phyloP scores from a whole-genome alignment of 441 rosid species.

The Gossypium schwendimanii region DNA sequence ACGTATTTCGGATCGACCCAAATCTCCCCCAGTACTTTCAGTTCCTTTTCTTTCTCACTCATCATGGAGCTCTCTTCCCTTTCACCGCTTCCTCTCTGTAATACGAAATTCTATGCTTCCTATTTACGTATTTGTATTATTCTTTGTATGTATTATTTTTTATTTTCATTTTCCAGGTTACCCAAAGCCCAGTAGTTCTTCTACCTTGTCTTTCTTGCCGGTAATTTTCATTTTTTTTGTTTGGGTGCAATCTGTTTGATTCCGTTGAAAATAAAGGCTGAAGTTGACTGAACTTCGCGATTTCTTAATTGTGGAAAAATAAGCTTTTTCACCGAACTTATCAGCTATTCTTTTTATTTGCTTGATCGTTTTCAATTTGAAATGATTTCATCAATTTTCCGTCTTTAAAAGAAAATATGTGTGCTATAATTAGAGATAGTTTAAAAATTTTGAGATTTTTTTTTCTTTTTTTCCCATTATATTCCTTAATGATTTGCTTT shows the following conservation, averaged over 20 bases:
- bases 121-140: neutral
- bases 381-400: neutral
- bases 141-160: neutral
- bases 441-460: neutral
- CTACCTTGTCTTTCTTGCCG: conserved; percentile 26
- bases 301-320: neutral
- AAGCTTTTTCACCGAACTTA: neutral
- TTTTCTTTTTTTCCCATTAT: neutral
- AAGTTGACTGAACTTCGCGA: neutral
- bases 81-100: conserved; percentile 30
- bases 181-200: conserved; percentile 21
- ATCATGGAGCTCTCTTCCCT: conserved; percentile 45
- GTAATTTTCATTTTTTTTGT: conserved; percentile 19
- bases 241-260: neutral
- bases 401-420: neutral
- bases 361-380: neutral
- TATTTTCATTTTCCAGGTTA: conserved; percentile 15
- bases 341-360: neutral
- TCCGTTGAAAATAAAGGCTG: conserved; percentile 3
- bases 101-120: neutral
- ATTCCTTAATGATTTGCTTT: neutral
- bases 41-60: neutral
- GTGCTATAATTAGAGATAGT: neutral
- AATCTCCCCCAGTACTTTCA: neutral
- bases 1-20: neutral